phyloP scores from a whole-genome alignment of 2,329 filamentous ascomycete species.

The Endocalyx cinctus region DNA sequence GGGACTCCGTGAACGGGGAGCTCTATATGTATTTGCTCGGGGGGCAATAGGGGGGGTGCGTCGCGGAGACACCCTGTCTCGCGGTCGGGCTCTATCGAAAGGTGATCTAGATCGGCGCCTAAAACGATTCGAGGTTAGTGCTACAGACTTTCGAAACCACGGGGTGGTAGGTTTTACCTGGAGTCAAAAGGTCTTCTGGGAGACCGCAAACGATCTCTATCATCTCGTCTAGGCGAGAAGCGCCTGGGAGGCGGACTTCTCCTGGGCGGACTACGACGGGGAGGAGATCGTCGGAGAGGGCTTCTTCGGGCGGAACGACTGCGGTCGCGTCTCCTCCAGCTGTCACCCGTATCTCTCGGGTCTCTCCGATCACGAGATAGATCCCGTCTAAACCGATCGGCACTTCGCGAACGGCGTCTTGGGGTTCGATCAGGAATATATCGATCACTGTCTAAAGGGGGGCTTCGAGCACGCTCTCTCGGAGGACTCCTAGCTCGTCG shows the following conservation, averaged over 20 bases:
- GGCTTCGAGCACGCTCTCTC: slow-evolving; percentile 33
- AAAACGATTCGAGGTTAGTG: slow-evolving; percentile 21
- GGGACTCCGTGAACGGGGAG: slow-evolving; percentile 48
- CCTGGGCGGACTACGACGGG: slow-evolving; percentile 29
- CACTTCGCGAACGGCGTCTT: slow-evolving; percentile 37
- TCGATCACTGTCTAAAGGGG: slow-evolving; percentile 33
- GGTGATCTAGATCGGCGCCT: slow-evolving; percentile 54
- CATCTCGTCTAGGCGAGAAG: slow-evolving; percentile 32
- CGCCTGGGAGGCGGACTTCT: slow-evolving; percentile 30
- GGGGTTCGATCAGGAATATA: slow-evolving; percentile 38
- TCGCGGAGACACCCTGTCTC: slow-evolving; percentile 26
- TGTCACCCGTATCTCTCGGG: slow-evolving; percentile 22
- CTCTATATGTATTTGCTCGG: slow-evolving; percentile 43
- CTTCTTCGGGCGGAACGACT: slow-evolving; percentile 34
- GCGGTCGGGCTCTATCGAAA: slow-evolving; percentile 41
- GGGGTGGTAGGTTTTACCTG: slow-evolving; percentile 34
- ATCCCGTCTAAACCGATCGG: slow-evolving; percentile 36
- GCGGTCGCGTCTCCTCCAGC: slow-evolving; percentile 35
- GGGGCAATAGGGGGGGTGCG: slow-evolving; percentile 34
- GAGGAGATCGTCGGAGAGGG: slow-evolving; percentile 29
- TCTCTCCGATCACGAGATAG: slow-evolving; percentile 26
- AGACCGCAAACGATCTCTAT: slow-evolving; percentile 35
- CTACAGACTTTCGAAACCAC: slow-evolving; percentile 21
- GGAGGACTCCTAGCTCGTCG: slow-evolving; percentile 28
- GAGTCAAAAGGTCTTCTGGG: slow-evolving; percentile 34